These are phyloP conservation scores for Neurospora sp. DNA, from an alignment of 2,329 filamentous ascomycete genomes.

Conservation along the genomic window DNA sequence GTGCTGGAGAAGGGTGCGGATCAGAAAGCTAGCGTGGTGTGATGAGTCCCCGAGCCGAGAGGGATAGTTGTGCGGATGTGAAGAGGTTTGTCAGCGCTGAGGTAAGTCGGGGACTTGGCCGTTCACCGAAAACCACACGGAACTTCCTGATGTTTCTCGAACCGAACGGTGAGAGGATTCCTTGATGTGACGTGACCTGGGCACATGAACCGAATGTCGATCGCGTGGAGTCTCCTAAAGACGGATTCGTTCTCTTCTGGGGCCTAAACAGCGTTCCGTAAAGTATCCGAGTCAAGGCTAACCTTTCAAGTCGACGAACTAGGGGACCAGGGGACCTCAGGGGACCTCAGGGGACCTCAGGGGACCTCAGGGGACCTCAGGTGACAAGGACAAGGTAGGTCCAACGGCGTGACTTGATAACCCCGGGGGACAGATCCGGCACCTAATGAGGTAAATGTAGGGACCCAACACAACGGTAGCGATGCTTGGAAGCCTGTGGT, in stretches of 20 bases:
- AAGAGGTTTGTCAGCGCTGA: not conserved
- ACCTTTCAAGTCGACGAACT: not conserved
- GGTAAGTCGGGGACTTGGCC: not conserved
- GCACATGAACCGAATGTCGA: not conserved
- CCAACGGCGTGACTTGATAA: not conserved
- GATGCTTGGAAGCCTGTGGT: not conserved
- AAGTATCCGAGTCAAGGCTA: not conserved
- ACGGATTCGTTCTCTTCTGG: not conserved
- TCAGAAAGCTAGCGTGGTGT: not conserved
- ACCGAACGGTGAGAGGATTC: not conserved
- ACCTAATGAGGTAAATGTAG: not conserved
- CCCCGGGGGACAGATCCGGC: not conserved
- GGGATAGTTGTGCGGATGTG: not conserved
- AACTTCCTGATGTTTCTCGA: not conserved
- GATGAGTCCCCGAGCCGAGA: not conserved
- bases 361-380: not conserved
- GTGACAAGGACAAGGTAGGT: not conserved
- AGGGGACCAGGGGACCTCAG: not conserved
- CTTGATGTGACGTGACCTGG: not conserved
- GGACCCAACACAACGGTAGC: not conserved
- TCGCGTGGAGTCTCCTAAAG: not conserved
- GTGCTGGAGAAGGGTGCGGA: not conserved
- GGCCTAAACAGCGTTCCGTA: not conserved
- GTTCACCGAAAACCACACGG: not conserved
- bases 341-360: too few relatives aligned